phyloP scores from a whole-genome alignment of 805 yeast species.

The Candida silvicultrix region DNA sequence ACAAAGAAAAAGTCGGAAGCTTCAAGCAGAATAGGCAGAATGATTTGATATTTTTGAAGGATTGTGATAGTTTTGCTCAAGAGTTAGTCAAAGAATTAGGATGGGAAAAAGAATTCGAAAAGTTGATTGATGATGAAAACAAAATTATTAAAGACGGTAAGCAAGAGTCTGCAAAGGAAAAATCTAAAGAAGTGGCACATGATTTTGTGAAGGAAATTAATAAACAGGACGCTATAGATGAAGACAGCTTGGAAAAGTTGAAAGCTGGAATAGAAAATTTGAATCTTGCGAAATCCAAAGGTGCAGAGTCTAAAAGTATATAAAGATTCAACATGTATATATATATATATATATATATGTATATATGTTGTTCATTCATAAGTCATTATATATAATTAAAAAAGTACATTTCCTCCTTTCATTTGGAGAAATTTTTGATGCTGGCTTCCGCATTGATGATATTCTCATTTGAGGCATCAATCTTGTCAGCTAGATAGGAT shows the following conservation, averaged over 20 bases:
- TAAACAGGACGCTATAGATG: slow-evolving; percentile 1
- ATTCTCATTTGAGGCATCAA: slow-evolving; percentile 50
- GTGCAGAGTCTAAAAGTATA: background rate
- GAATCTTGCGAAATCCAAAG: background rate
- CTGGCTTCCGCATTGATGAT: slow-evolving; percentile 42
- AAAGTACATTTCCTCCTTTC: no score
- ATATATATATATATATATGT: background rate
- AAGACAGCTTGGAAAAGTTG: background rate
- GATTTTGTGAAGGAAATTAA: slow-evolving; percentile 20
- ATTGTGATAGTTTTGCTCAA: slow-evolving; percentile 62
- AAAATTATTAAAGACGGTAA: slow-evolving; percentile 8
- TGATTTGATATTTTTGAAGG: slow-evolving; percentile 56
- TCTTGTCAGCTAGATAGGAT: slow-evolving; percentile 60
- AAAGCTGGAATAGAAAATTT: background rate
- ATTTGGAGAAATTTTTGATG: slow-evolving; percentile 27
- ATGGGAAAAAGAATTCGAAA: slow-evolving; percentile 53
- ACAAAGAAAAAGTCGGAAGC: slow-evolving; percentile 74
- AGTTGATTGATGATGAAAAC: slow-evolving; percentile 26
- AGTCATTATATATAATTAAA: background rate
- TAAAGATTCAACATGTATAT: no score
- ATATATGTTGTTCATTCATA: background rate
- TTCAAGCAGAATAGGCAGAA: slow-evolving; percentile 45
- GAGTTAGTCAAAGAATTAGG: slow-evolving; percentile 48
- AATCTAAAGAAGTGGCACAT: slow-evolving; percentile 20
- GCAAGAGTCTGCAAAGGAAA: slow-evolving; percentile 16